Conservation (phyloP, 495 filamentous ascomycete species). For the Astrothelium macrocarpum region DNA sequence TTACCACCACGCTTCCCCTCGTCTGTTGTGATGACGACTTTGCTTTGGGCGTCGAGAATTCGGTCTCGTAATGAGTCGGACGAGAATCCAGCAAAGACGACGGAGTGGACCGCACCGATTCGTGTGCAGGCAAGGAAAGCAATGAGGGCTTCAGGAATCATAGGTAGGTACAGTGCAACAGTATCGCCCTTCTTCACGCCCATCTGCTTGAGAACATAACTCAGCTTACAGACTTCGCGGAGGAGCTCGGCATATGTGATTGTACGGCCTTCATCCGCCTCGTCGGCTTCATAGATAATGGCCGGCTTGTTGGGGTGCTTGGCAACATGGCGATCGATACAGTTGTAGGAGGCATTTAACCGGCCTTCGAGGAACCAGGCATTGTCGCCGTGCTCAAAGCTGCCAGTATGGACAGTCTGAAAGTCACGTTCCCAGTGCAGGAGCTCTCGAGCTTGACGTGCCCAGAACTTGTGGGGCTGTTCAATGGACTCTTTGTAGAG, state of each 20-base stretch:
- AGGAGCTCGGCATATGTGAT: constrained; percentile 93
- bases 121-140: constrained; percentile 84
- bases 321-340: constrained; percentile 89
- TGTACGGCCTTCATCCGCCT: constrained; percentile 73
- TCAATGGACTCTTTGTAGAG: constrained; percentile 95
- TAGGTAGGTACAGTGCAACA: constrained; percentile 93
- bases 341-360: constrained; percentile 95
- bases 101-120: constrained; percentile 95
- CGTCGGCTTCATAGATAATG: constrained; percentile 98
- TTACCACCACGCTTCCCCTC: constrained; percentile 98
- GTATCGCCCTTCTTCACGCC: constrained; percentile 97
- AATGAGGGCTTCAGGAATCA: constrained; percentile 93
- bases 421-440: constrained; percentile 88
- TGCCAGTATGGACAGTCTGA: constrained; percentile 75
- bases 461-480: constrained; percentile 88
- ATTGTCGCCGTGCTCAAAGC: constrained; percentile 69
- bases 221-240: constrained; percentile 77
- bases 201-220: constrained; percentile 82
- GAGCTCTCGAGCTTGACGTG: constrained; percentile 70
- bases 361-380: constrained; percentile 93
- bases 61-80: constrained; percentile 94
- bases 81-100: constrained; percentile 97
- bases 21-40: constrained; percentile 90
- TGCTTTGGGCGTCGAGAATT: constrained; percentile 80
- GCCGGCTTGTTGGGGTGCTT: constrained; percentile 85